These are phyloP conservation scores for Filobasidium wieringae DNA, from an alignment of 768 basidiomycete genomes.

Conservation along the genomic window DNA sequence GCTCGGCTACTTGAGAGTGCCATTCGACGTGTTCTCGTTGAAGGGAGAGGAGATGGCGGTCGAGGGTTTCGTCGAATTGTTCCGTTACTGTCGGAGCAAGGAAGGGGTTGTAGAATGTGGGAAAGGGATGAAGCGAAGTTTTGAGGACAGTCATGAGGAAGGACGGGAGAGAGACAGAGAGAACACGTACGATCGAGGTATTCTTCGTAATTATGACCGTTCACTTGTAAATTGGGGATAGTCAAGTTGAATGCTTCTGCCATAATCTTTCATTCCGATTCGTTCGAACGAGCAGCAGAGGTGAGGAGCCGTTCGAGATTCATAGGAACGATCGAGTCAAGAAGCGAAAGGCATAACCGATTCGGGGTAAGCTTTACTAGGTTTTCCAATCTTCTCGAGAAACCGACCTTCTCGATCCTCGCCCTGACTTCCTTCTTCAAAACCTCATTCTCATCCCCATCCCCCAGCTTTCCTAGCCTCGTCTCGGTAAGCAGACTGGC, in stretches of 20 bases:
- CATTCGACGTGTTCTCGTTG: conserved; percentile 62
- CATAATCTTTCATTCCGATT: conserved; percentile 40
- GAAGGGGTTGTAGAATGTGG: background rate
- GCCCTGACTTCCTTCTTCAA: conserved; percentile 26
- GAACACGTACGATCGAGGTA: conserved; percentile 42
- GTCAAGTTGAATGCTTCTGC: conserved; percentile 54
- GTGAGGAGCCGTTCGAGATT: conserved; percentile 41
- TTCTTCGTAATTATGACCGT: conserved; percentile 63
- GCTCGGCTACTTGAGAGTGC: conserved; percentile 59
- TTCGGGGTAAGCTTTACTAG: conserved; percentile 41
- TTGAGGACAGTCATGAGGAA: too few species aligned
- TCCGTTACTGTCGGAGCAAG: conserved; percentile 48
- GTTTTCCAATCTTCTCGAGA: background rate
- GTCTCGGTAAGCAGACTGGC: too few species aligned
- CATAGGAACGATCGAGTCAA: background rate
- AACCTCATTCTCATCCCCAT: conserved; percentile 43
- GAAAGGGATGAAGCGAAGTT: background rate
- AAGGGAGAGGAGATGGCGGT: conserved; percentile 67
- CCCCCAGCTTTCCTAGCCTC: conserved; percentile 41
- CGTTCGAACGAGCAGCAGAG: background rate
- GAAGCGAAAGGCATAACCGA: conserved; percentile 41
- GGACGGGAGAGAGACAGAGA: too few species aligned
- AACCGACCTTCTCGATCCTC: conserved; percentile 24
- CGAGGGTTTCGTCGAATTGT: conserved; percentile 74
- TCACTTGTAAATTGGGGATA: conserved; percentile 62